Conservation (phyloP, 306 rosid genomes). For the Glycine latifolia region DNA sequence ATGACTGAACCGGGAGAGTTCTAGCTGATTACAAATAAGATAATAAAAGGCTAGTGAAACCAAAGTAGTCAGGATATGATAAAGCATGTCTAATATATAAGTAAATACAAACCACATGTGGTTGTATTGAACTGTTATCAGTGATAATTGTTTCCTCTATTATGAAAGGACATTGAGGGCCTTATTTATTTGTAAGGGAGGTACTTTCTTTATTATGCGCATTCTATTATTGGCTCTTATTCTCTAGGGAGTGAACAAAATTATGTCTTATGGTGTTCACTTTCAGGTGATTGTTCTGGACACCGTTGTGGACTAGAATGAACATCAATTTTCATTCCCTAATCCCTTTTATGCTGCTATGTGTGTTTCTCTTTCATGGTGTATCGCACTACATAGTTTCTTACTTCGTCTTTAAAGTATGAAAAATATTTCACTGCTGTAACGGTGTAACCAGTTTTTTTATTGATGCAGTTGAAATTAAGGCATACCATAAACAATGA, state of each 20-base stretch:
- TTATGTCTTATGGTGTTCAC: neutral
- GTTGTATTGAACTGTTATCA: neutral
- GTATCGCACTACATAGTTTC: neutral
- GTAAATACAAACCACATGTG: neutral
- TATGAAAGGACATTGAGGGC: neutral
- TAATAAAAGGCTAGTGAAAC: neutral
- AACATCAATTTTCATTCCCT: constrained; percentile 15
- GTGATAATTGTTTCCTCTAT: neutral
- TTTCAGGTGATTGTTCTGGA: neutral
- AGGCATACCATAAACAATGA: constrained; percentile 65
- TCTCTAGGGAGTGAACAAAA: neutral
- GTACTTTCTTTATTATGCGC: neutral
- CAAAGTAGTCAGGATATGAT: neutral
- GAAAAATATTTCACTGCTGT: constrained; percentile 8
- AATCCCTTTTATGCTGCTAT: constrained; percentile 3
- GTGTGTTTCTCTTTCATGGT: constrained; percentile 9
- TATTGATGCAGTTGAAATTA: constrained; percentile 74
- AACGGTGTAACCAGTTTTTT: constrained; percentile 30
- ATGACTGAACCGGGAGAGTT: neutral
- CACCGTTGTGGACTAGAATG: neutral
- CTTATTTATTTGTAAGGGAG: neutral
- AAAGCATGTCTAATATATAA: neutral
- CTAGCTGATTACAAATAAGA: neutral
- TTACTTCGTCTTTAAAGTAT: neutral
- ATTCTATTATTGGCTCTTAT: constrained; percentile 12